Evolutionary conservation across 2,329 filamentous ascomycete species (phyloP).

Genomic region (Metarhizium anisopliae): DNA sequence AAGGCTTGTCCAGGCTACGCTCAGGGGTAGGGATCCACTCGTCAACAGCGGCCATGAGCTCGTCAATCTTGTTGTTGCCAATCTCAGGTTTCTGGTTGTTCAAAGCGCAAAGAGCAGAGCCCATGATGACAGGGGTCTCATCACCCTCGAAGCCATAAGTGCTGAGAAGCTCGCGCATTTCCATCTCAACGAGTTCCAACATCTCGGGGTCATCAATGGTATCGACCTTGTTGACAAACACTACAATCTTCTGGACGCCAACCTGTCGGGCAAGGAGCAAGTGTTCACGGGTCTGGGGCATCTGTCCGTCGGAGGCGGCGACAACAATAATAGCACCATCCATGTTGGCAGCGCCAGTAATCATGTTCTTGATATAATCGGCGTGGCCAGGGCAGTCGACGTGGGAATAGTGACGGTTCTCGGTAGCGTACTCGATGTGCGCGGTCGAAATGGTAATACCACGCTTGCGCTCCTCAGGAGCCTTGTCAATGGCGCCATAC

Average conservation of each 20-base stretch:
- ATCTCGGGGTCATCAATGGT: conserved; percentile 96
- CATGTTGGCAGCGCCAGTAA: conserved; percentile 98
- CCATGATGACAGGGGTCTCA: conserved; percentile 93
- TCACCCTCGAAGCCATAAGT: conserved; percentile 97
- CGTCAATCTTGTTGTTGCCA: conserved; percentile 78
- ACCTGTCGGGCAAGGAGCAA: conserved; percentile 96
- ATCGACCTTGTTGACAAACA: conserved; percentile 99
- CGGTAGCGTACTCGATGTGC: conserved; percentile 97
- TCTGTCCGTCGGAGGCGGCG: conserved; percentile 95
- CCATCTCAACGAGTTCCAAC: conserved; percentile 99
- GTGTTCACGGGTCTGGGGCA: conserved; percentile 99
- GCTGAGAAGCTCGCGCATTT: conserved; percentile 94
- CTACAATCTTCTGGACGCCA: conserved; percentile 94
- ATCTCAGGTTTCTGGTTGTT: conserved; percentile 83
- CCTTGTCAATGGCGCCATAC: conserved; percentile 97
- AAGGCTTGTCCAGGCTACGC: conserved; percentile 94
- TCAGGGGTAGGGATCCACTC: conserved; percentile 92
- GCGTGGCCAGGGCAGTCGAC: conserved; percentile 99
- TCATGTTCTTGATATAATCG: conserved; percentile 99
- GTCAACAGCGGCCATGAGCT: conserved; percentile 84
- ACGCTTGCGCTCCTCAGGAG: conserved; percentile 97
- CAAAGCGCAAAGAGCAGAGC: conserved; percentile 89
- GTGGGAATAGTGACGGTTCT: conserved; percentile 93
- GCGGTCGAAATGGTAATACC: conserved; percentile 99
- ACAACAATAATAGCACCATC: conserved; percentile 98